These are phyloP conservation scores for Vanrija sp. DNA, from an alignment of 1,284 basidiomycete genomes.

Conservation along the genomic window DNA sequence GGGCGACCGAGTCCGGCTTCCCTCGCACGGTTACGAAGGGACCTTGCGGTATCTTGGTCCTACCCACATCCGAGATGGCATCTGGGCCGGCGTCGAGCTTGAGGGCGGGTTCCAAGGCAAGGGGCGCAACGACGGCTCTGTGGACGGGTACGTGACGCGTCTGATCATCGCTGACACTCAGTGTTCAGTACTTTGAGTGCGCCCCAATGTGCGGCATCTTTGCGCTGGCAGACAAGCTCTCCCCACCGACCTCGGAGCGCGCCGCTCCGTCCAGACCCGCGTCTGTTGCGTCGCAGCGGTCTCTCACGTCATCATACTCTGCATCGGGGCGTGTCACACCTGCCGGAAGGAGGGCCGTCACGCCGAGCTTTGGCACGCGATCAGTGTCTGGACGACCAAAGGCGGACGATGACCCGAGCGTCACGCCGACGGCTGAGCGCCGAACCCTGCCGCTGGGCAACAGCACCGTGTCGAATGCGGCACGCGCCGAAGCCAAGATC, in stretches of 20 bases:
- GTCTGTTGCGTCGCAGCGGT: conserved; percentile 68
- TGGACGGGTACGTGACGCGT: conserved; percentile 61
- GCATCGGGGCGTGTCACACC: conserved; percentile 15
- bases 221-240: conserved; percentile 74
- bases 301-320: conserved; percentile 33
- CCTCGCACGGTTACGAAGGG: conserved; percentile 75
- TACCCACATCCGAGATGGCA: conserved; percentile 77
- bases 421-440: conserved; percentile 1
- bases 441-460: conserved; percentile 25
- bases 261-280: conserved; percentile 60
- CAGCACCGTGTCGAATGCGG: conserved; percentile 36
- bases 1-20: conserved; percentile 77
- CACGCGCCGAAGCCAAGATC: conserved; percentile 53
- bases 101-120: conserved; percentile 77
- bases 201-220: conserved; percentile 86
- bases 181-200: conserved; percentile 82
- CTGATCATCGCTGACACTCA: conserved; percentile 23
- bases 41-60: conserved; percentile 70
- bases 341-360: conserved; percentile 10
- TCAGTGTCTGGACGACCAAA: background rate
- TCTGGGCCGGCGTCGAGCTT: conserved; percentile 91
- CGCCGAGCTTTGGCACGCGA: conserved; percentile 10
- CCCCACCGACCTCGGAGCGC: conserved; percentile 57
- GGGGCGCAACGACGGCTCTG: conserved; percentile 92
- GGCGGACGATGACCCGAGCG: conserved; percentile 18